Conservation (phyloP, 805 yeast species). For the Candida nanaspora region DNA sequence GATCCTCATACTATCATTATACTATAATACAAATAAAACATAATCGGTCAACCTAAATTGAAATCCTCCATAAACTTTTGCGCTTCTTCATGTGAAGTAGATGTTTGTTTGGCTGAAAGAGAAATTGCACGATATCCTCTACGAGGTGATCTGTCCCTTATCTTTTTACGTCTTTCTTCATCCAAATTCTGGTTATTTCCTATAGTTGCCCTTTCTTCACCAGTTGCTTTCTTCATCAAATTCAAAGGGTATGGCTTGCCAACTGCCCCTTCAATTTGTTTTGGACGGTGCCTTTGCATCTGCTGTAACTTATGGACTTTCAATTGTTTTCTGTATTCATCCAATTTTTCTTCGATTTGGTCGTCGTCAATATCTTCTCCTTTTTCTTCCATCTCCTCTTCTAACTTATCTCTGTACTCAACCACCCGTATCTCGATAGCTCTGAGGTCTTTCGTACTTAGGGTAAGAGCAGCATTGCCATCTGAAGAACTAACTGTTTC, state of each 20-base stretch:
- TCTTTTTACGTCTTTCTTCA: neutral
- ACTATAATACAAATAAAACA: too few relatives aligned
- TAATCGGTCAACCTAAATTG: too few relatives aligned
- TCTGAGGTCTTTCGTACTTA: conserved; percentile 21
- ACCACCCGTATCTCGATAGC: conserved; percentile 38
- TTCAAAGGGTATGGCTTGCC: neutral
- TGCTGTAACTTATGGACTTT: neutral
- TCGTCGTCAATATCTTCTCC: conserved; percentile 31
- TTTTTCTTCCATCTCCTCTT: conserved; percentile 33
- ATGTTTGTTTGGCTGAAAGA: too few relatives aligned
- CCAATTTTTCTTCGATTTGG: conserved; percentile 26
- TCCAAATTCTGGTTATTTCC: too few relatives aligned
- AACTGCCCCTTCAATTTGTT: neutral
- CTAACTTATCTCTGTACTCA: conserved; percentile 44
- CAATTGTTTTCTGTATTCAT: conserved; percentile 16
- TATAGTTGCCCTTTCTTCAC: neutral
- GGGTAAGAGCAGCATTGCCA: too few relatives aligned
- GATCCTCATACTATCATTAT: too few relatives aligned
- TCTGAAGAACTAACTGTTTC: neutral
- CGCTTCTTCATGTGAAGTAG: neutral
- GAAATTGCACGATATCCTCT: too few relatives aligned
- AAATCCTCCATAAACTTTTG: neutral
- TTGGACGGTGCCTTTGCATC: neutral
- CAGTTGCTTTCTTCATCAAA: neutral
- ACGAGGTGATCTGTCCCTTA: neutral